Evolutionary conservation across 768 basidiomycete genomes (phyloP).

Genomic region (Boletus reticuloceps): DNA sequence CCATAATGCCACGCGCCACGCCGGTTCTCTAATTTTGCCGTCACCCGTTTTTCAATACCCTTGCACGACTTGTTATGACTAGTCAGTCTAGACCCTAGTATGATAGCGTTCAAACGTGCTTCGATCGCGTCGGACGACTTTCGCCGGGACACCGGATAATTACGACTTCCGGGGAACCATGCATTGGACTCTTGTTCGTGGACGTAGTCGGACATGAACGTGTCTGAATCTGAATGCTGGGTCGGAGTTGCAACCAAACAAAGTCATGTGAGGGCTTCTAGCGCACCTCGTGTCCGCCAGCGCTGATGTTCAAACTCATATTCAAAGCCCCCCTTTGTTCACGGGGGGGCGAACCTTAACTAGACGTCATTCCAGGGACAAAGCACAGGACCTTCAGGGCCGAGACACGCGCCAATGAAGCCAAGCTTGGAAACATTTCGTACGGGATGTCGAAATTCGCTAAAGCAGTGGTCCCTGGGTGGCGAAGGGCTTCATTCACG

Average conservation of each 20-base stretch:
- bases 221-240: too few relatives aligned
- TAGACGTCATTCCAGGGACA: conserved; percentile 16
- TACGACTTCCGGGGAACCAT: neutral
- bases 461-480: conserved; percentile 21
- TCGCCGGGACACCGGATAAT: neutral
- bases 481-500: conserved; percentile 16
- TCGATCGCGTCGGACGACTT: conserved; percentile 7
- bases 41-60: neutral
- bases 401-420: conserved; percentile 10
- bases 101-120: neutral
- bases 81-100: too few relatives aligned
- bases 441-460: conserved; percentile 17
- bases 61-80: too few relatives aligned
- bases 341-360: conserved; percentile 20
- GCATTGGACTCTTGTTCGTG: neutral
- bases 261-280: conserved; percentile 24
- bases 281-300: conserved; percentile 26
- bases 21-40: neutral
- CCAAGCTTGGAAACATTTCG: conserved; percentile 7
- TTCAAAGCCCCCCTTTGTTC: conserved; percentile 8
- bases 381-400: neutral
- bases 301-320: conserved; percentile 2
- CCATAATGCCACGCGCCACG: neutral
- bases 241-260: conserved; percentile 21
- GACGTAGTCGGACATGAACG: too few relatives aligned